A percentile compares a stretch with the other conserved stretches of the same genome.
Conservation (phyloP, 495 filamentous ascomycete genomes). For the Cercophora newfieldiana region DNA sequence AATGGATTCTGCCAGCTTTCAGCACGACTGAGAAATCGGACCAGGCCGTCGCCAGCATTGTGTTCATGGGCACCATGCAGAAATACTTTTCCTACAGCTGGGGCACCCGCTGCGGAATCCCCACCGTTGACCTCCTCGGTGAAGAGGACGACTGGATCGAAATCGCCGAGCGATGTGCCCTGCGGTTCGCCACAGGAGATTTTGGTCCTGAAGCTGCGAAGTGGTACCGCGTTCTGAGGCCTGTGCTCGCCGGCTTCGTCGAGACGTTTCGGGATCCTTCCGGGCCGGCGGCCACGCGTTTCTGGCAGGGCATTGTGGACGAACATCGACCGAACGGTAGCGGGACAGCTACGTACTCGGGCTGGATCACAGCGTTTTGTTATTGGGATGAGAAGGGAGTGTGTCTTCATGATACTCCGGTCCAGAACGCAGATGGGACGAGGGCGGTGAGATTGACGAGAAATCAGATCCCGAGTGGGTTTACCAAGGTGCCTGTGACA, state of each 20-base stretch:
- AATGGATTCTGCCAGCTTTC: constrained; percentile 50
- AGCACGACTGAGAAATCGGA: constrained; percentile 46
- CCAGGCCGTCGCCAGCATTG: constrained; percentile 41
- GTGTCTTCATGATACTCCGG: constrained; percentile 31
- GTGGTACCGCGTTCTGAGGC: constrained; percentile 35
- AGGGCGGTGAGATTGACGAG: constrained; percentile 26
- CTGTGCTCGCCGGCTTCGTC: constrained; percentile 38
- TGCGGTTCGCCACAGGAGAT: constrained; percentile 23
- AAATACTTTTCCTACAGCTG: constrained; percentile 47
- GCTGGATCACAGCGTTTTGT: constrained; percentile 47
- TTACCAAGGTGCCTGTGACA: constrained; percentile 39
- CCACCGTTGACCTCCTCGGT: constrained; percentile 45
- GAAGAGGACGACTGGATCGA: constrained; percentile 41
- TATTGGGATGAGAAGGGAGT: constrained; percentile 44
- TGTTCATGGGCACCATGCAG: constrained; percentile 51
- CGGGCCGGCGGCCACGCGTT: constrained; percentile 22
- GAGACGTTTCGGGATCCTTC: constrained; percentile 37
- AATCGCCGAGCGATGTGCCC: constrained; percentile 34
- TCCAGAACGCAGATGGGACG: constrained; percentile 3
- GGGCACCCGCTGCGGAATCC: constrained; percentile 43
- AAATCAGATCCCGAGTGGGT: constrained; percentile 41
- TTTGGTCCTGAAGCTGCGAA: constrained; percentile 36
- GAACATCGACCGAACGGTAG: constrained; percentile 37
- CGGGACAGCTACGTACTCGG: constrained; percentile 38
- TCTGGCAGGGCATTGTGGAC: constrained; percentile 41